A percentile compares a stretch with the other conserved stretches of the same genome.
Conservation (phyloP, 768 basidiomycete genomes). For the Mycena haematopus region DNA sequence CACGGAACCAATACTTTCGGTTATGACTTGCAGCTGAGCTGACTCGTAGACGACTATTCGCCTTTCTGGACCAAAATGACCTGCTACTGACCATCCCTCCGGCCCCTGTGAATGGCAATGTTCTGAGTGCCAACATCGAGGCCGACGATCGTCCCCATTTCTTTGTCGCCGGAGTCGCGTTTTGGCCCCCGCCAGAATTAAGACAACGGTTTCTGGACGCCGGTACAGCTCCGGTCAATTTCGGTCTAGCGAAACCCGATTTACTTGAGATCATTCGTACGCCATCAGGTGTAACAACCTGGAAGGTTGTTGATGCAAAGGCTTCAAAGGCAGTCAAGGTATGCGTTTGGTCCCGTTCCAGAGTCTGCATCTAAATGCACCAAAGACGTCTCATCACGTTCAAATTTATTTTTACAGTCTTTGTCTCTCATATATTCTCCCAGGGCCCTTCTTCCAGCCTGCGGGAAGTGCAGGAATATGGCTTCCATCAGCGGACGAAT, state of each 20-base stretch:
- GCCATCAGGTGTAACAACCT: conserved; percentile 38
- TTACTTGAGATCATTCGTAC: conserved; percentile 50
- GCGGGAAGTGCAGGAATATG: conserved; percentile 51
- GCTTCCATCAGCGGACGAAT: conserved; percentile 50
- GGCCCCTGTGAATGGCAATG: conserved; percentile 39
- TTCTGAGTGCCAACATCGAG: conserved; percentile 48
- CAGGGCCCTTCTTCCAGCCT: conserved; percentile 39
- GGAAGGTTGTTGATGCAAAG: conserved; percentile 60
- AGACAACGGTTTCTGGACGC: conserved; percentile 40
- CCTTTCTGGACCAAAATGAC: conserved; percentile 47
- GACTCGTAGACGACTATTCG: conserved; percentile 34
- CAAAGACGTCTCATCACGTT: conserved; percentile 55
- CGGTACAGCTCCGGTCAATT: conserved; percentile 42
- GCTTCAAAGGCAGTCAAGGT: conserved; percentile 56
- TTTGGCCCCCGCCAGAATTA: conserved; percentile 49
- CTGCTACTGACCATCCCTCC: conserved; percentile 50
- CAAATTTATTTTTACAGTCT: conserved; percentile 60
- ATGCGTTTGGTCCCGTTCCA: neutral
- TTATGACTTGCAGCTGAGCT: neutral
- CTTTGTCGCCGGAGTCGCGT: conserved; percentile 51
- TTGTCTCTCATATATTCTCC: conserved; percentile 49
- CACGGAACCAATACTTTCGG: no score
- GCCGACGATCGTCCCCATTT: conserved; percentile 52
- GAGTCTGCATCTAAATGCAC: neutral
- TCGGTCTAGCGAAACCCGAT: conserved; percentile 57